Evolutionary conservation across 805 yeast genomes (phyloP), one percentile per base, ranked within the genome.

Genomic region (Starmerella geochares): DNA sequence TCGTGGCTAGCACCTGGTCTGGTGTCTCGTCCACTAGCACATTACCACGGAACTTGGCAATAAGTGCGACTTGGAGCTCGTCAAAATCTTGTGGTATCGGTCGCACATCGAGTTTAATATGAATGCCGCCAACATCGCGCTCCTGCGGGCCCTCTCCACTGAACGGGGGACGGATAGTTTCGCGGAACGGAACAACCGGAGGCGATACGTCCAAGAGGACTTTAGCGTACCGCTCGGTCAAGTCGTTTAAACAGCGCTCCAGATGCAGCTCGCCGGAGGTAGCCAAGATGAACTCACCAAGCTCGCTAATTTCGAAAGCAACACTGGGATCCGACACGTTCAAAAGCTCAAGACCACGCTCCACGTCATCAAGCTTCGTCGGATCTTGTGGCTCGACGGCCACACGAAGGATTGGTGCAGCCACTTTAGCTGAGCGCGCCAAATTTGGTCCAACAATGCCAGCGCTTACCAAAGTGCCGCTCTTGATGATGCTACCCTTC

Each of bases 231-330:
- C 97, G 72, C n/a, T 52, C 48, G 48, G 76, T 79, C 60, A 92
- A 69, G 67, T 92, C 99, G 61, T 86, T 87, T 57, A 92, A 65
- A 66, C 98, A 92, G 62, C 98, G 76, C 62, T 92, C 99, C 37
- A 92, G 71, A 70, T 92, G 99, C 54, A 92, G 71, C 66, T 92
- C 98, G 45, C 99, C 99, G 9, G 98, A 96, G 9, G 95, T 88
- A 40, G 94, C 86, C 58, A 92, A 71, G 56, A 92, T 87, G 58
- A 85, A 84, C 66, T 92, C 99, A 50, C 99, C 99, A 8, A 81
- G 79, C 51, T 86, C 95, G 59, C 85, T 88, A 38, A 86, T 72
- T 60, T 77, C 83, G 50, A 88, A 82, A 58, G 86, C 86, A 19
- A 88, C 94, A 59, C 95, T 90, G 0, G 99, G 96, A 66, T 92